Base-by-base conservation (phyloP, 495 filamentous ascomycete genomes). In the Penicillium lagena region DNA sequence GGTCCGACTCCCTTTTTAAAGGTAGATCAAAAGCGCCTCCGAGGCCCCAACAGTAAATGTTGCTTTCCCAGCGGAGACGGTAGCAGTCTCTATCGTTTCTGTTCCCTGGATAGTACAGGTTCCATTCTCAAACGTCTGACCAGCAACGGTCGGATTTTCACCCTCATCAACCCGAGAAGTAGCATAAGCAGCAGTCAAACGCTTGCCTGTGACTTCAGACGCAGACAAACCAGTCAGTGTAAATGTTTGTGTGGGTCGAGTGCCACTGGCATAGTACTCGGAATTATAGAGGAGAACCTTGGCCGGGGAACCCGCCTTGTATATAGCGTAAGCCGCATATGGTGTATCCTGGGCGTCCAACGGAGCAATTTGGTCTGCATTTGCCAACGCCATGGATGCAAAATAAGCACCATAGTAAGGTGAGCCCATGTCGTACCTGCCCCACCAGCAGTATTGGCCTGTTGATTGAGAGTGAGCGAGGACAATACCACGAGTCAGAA, bases 371-470 rank as follows among this genome's bases (percentile, higher is more conserved):
- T 72, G 60, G 9, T 67, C 59, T 0, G 72, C 77, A 12, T 68
- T 66, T 0, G 77, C 78, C 32, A 81, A 58, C 0, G 77, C 66
- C 32, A 73, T 70, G 1, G 72, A 71, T 4, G 75, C 78, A 6
- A 71, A 71, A 43, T 77, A 75, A 1, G 78, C 78, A 1, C 79
- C 79, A 45, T 77, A 80, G 50, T 79, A 83, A 0, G 78, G 78
- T 0, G 76, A 60, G 0, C 75, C 75, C 64, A 78, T 78, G 36
- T 57, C 62, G 47, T 79, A 75, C 0, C 74, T 60, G 1, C 77
- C 77, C 71, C 72, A 82, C 62, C 76, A 80, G 52, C 78, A 80
- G 48, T 83, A 82, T 47, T 78, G 73, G 39, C 77, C 62, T 65
- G 22, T 2, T 13, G 9, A 12, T 12, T 45, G 34, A 42, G 43